These are phyloP conservation scores for Cladobotryum mycophilum DNA, from an alignment of 2,329 filamentous ascomycete species.

Conservation along the genomic window DNA sequence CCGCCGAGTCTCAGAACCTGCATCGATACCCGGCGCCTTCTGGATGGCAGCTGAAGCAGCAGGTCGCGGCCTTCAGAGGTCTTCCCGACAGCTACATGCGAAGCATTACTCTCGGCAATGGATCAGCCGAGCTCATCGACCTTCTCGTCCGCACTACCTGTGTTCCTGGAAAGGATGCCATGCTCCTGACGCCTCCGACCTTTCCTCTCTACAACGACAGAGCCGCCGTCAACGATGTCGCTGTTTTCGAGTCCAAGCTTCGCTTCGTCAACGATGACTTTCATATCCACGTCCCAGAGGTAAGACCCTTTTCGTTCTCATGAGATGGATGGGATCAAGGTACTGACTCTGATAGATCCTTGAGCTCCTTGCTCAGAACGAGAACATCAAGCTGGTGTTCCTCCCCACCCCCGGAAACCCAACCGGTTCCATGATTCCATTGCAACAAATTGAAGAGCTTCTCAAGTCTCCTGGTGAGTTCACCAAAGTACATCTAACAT, in stretches of 20 bases:
- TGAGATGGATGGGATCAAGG: too few species aligned
- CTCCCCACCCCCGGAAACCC: background rate
- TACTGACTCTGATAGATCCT: background rate
- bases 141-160: background rate
- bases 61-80: too few species aligned
- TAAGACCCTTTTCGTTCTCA: too few species aligned
- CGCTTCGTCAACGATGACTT: background rate
- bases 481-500: background rate
- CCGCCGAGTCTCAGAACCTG: too few species aligned
- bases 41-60: too few species aligned
- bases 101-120: background rate
- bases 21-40: too few species aligned
- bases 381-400: background rate
- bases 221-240: background rate
- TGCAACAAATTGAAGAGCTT: background rate
- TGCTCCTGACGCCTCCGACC: background rate
- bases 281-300: background rate
- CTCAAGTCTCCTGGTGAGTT: background rate
- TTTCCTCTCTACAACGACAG: background rate
- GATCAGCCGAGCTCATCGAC: background rate
- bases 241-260: background rate
- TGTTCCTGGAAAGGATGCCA: background rate
- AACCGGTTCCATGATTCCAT: background rate
- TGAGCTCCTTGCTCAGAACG: background rate
- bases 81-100: too few species aligned